Base-by-base conservation (phyloP, 1,284 basidiomycete species). In the Blastosporella zonata region DNA sequence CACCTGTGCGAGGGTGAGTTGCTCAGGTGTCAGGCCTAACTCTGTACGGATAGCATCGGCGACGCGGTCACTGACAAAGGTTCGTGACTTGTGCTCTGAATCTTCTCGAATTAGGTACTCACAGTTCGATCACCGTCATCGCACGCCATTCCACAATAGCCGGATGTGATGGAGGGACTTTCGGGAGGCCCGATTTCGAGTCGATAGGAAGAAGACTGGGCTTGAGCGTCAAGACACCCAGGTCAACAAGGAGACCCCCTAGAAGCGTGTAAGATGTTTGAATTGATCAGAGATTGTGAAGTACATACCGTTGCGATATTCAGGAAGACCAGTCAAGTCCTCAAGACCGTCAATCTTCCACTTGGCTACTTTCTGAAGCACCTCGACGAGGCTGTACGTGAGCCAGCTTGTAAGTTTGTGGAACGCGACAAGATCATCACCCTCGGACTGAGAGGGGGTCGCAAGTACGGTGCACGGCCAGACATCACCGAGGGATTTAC, bases 391-490 rank as follows among this genome's bases (percentile, higher is more conserved):
- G 53, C 86, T 90, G 68, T 96, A 96, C 12, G 89, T 87, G 50
- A 90, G 78, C 95, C 96, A 98, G 55, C 92, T 90, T 0, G 90
- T 91, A 41, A 98, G 77, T 65, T 97, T 98, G 72, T 98, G 95
- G 75, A 97, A 98, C 0, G 93, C 90, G 2, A 97, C 92, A 33
- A 93, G 73, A 52, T 84, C 75, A 52, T 86, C 82, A 40, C 81
- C 83, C 55, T 83, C 77, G 21, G 59, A 55, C 12, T 57, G 54
- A 2, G 38, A 35, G 2, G 64, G 64, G 2, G 62, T 54, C 25
- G 60, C 53, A 23, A 71, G 59, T 2, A 79, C 77, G 2, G 77
- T 66, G 57, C 89, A 93, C 5, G 84, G 86, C 94, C 94, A 97
- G 37, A 93, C 93, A 62, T 97, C 94, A 22, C 94, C 94, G 9